phyloP scores from a whole-genome alignment of 2,329 filamentous ascomycete species.

The Aotearoamyces nothofagi region DNA sequence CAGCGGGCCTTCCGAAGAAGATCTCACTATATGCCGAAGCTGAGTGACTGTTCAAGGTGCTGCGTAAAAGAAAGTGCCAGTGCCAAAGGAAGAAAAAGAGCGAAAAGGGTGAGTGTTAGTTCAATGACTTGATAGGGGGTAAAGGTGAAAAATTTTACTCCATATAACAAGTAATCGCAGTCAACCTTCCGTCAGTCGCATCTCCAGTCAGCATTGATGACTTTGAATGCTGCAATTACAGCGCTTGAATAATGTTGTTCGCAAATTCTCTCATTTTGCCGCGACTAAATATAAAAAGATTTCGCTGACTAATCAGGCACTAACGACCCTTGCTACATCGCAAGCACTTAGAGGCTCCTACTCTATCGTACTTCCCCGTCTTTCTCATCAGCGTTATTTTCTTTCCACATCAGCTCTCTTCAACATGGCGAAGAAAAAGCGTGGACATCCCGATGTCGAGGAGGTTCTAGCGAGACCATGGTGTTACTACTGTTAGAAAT shows the following conservation, averaged over 20 bases:
- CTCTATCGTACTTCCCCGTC: neutral
- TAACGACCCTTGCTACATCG: neutral
- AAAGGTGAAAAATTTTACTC: neutral
- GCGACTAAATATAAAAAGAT: too few relatives aligned
- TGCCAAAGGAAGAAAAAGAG: too few relatives aligned
- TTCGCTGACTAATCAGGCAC: neutral
- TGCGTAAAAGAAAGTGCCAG: too few relatives aligned
- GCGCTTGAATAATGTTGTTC: neutral
- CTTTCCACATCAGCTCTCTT: neutral
- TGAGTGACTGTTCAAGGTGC: slow-evolving; percentile 28
- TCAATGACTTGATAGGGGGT: neutral
- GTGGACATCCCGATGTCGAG: slow-evolving; percentile 71
- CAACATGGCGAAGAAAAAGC: slow-evolving; percentile 73
- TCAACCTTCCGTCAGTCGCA: neutral
- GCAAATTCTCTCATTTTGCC: neutral
- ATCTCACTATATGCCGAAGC: slow-evolving; percentile 26
- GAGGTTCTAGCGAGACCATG: slow-evolving; percentile 78
- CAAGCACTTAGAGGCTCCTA: neutral
- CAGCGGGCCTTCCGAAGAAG: slow-evolving; percentile 27
- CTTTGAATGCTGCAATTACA: neutral
- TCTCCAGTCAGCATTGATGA: neutral
- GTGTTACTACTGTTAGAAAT: slow-evolving; percentile 85
- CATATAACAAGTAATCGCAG: neutral
- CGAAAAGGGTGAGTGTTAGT: too few relatives aligned
- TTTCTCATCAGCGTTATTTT: neutral